A percentile compares a stretch with the other conserved stretches of the same genome.
Conservation (phyloP, 106 monocot species). For the Chionographis japonica region DNA sequence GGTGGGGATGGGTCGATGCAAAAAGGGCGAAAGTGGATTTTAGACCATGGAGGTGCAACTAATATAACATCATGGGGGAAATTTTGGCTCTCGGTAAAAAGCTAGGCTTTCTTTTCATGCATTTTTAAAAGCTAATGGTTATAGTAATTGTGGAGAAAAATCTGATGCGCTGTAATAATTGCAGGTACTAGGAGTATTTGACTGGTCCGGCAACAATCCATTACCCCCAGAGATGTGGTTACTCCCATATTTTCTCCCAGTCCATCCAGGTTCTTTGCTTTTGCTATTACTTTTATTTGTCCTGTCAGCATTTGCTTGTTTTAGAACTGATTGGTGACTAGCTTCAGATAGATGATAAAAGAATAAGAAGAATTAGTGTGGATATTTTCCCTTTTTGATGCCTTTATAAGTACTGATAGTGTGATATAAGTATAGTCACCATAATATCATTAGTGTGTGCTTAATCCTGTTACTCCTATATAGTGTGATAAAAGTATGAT, state of each 20-base stretch:
- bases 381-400: too few relatives aligned
- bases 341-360: too few relatives aligned
- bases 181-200: conserved; percentile 89
- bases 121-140: background rate
- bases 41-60: conserved; percentile 74
- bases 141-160: background rate
- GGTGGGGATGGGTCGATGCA: conserved; percentile 70
- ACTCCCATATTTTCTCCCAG: conserved; percentile 66
- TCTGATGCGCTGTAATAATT: background rate
- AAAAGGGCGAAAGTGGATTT: conserved; percentile 69
- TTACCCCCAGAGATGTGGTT: conserved; percentile 86
- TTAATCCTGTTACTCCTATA: too few relatives aligned
- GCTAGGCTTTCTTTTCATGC: background rate
- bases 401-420: too few relatives aligned
- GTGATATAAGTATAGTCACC: too few relatives aligned
- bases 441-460: too few relatives aligned
- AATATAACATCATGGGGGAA: conserved; percentile 80
- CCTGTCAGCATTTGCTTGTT: background rate
- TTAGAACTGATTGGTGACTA: background rate
- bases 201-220: conserved; percentile 95
- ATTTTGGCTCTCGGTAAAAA: conserved; percentile 74
- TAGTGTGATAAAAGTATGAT: too few relatives aligned
- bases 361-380: too few relatives aligned
- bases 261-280: conserved; percentile 76
- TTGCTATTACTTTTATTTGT: background rate